These are phyloP conservation scores for Epichloe glyceriae DNA, from an alignment of 2,329 filamentous ascomycete genomes.

Conservation along the genomic window DNA sequence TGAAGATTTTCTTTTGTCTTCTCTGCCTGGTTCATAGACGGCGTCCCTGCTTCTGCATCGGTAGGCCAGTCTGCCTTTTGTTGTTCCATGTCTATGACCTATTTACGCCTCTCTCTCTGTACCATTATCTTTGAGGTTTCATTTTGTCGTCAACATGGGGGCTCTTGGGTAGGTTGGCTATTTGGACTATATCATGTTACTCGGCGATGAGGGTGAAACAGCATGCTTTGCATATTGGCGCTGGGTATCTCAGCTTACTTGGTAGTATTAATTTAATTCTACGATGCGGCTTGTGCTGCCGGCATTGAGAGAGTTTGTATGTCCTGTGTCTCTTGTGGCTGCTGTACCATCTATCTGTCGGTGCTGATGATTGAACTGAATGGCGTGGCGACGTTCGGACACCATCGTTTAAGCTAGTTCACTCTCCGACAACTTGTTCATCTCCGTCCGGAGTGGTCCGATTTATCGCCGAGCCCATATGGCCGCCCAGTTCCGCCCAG, in stretches of 20 bases:
- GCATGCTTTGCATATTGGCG: conserved; percentile 1
- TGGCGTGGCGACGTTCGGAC: no score
- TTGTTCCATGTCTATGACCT: background rate
- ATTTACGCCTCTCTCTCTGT: background rate
- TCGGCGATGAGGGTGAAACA: background rate
- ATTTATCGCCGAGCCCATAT: conserved; percentile 11
- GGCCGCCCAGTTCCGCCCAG: background rate
- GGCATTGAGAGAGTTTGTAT: background rate
- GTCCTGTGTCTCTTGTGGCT: no score
- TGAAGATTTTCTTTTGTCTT: background rate
- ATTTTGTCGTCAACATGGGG: background rate
- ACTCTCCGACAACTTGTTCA: background rate
- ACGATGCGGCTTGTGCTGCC: background rate
- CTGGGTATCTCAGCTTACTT: background rate
- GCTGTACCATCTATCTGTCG: no score
- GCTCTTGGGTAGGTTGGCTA: background rate
- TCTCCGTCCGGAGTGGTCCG: conserved; percentile 6
- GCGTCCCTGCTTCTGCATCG: background rate
- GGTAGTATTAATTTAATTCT: background rate
- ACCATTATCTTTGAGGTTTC: no score
- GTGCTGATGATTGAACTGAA: no score
- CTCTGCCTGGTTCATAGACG: background rate
- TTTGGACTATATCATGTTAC: background rate
- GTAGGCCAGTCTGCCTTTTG: background rate
- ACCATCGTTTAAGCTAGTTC: no score